Evolutionary conservation across 495 filamentous ascomycete species (phyloP), one percentile per base, ranked within the genome.

Genomic region (Chlorociboria aeruginascens): DNA sequence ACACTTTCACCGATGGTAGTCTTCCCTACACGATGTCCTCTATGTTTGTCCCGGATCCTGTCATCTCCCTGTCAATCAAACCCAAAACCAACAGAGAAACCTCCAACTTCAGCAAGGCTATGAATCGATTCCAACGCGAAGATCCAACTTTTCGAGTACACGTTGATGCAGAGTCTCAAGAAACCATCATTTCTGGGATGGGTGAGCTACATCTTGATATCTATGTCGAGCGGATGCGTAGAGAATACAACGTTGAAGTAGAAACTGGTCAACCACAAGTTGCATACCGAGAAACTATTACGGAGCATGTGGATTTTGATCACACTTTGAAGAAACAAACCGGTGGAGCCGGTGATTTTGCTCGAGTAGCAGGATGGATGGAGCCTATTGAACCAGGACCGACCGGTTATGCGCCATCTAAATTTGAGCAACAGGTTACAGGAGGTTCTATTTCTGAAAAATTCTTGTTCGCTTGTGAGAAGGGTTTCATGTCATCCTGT

Each of bases 121-220:
- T 99, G 79, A 87, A 88, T 56, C 86, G 93, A 54, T 99, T 99
- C 81, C 92, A 96, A 70, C 79, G 93, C 46, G 93, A 99, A 67
- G 93, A 99, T 55, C 93, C 93, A 8, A 99, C 93, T 17, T 99
- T 99, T 78, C 79, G 93, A 37, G 86, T 97, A 37, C 82, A 84
- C 50, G 86, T 93, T 59, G 93, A 99, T 59, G 67, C 71, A 32
- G 93, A 99, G 69, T 84, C 78, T 54, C 79, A 90, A 53, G 85
- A 99, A 69, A 95, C 89, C 40, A 92, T 99, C 63, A 97, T 99
- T 63, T 90, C 85, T 37, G 93, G 93, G 42, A 99, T 99, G 93
- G 93, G 93, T 52, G 93, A 99, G 63, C 65, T 99, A 49, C 93
- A 99, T 66, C 76, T 99, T 20, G 86, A 90, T 55, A 94, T 99